Conservation (phyloP, 2,329 filamentous ascomycete genomes). For the Pseudocercospora eumusae region DNA sequence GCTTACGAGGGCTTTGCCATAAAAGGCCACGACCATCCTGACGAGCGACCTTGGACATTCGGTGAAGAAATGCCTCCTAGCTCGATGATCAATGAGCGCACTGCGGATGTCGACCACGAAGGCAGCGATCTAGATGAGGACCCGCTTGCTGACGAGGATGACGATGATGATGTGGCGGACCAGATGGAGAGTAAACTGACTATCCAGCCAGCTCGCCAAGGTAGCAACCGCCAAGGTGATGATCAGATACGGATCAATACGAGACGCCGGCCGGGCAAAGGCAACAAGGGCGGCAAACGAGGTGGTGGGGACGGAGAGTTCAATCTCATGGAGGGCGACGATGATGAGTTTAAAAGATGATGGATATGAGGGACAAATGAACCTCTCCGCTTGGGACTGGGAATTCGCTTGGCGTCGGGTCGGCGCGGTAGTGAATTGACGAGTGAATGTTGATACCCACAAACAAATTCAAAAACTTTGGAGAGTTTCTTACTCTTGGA, state of each 20-base stretch:
- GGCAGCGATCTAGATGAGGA: conserved; percentile 18
- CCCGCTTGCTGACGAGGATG: conserved; percentile 16
- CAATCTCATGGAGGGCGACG: conserved; percentile 21
- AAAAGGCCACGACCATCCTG: conserved; percentile 28
- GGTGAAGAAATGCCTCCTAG: conserved; percentile 34
- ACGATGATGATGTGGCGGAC: conserved; percentile 26
- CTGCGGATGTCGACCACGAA: conserved; percentile 17
- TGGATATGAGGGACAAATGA: not conserved
- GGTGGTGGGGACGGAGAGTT: conserved; percentile 13
- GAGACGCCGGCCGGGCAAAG: conserved; percentile 22
- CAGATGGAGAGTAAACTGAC: conserved; percentile 34
- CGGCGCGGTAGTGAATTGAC: not conserved
- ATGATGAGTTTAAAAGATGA: conserved; percentile 6
- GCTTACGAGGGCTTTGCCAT: conserved; percentile 24
- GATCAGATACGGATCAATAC: conserved; percentile 31
- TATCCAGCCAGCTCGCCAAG: conserved; percentile 25
- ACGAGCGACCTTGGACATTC: conserved; percentile 36
- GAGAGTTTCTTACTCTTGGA: not conserved
- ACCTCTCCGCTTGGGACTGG: conserved; percentile 1
- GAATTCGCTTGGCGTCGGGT: not conserved
- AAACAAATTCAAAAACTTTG: not conserved
- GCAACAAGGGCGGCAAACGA: conserved; percentile 2
- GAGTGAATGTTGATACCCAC: not conserved
- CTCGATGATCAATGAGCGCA: conserved; percentile 35
- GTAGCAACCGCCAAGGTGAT: conserved; percentile 17